Evolutionary conservation across 2,329 filamentous ascomycete genomes (phyloP).

Genomic region (Gnomoniopsis smithogilvyi): DNA sequence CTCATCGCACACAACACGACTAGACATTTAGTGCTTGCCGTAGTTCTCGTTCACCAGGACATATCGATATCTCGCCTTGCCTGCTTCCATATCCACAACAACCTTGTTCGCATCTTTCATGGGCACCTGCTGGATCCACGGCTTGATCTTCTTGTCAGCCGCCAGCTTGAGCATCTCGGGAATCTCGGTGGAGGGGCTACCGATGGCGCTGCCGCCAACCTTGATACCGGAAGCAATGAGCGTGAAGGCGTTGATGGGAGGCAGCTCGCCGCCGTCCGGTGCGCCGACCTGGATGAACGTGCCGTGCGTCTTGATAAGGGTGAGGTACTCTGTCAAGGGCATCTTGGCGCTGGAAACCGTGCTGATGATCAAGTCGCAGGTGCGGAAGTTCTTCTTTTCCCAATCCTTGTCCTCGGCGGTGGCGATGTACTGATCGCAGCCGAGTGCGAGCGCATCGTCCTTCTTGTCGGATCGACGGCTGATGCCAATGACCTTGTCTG

Average conservation of each 20-base stretch:
- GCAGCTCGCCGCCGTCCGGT: constrained; percentile 49
- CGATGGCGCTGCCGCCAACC: constrained; percentile 41
- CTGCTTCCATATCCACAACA: constrained; percentile 54
- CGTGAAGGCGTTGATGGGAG: constrained; percentile 49
- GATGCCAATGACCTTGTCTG: constrained; percentile 56
- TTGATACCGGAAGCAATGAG: constrained; percentile 53
- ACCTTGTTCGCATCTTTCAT: constrained; percentile 54
- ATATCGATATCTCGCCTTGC: constrained; percentile 47
- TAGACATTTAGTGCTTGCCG: constrained; percentile 16
- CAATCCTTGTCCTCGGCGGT: constrained; percentile 48
- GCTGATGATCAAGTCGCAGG: constrained; percentile 54
- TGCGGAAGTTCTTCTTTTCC: constrained; percentile 44
- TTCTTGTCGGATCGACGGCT: constrained; percentile 49
- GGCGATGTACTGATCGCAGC: constrained; percentile 46
- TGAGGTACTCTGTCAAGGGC: constrained; percentile 59
- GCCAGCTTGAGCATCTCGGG: constrained; percentile 57
- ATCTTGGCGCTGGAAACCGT: constrained; percentile 50
- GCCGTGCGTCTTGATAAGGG: constrained; percentile 56
- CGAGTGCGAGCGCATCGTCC: constrained; percentile 51
- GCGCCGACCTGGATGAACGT: constrained; percentile 62
- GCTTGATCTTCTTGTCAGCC: constrained; percentile 51
- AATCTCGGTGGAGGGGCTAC: constrained; percentile 48
- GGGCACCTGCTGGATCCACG: constrained; percentile 51
- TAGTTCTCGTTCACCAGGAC: constrained; percentile 42
- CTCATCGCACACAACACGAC: not conserved